Evolutionary conservation across 2,329 filamentous ascomycete species (phyloP).

Genomic region (Helotiales sp.): DNA sequence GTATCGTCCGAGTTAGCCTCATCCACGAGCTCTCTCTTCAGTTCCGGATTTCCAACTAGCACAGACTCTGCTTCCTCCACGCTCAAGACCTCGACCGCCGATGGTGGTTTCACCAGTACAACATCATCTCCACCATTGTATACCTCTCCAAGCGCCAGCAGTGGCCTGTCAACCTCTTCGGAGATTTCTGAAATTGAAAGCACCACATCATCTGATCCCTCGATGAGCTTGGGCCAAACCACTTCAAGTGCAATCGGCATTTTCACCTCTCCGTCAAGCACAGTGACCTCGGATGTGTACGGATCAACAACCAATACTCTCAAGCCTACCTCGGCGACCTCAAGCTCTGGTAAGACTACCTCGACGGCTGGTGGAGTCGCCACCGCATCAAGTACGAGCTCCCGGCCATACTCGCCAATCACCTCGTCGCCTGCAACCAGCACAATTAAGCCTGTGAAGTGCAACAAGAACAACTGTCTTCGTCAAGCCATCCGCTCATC

Average conservation of each 20-base stretch:
- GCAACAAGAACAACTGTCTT: conserved; percentile 37
- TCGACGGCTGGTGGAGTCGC: not conserved
- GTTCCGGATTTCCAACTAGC: not conserved
- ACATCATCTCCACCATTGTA: conserved; percentile 15
- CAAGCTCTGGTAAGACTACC: not conserved
- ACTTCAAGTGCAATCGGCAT: conserved; percentile 19
- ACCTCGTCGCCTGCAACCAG: conserved; percentile 7
- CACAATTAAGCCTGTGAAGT: conserved; percentile 23
- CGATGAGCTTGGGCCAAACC: not conserved
- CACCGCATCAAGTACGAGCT: not conserved
- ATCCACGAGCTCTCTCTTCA: not conserved
- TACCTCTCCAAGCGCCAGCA: conserved; percentile 10
- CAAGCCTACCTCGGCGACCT: conserved; percentile 4
- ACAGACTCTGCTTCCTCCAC: not conserved
- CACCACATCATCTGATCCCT: conserved; percentile 7
- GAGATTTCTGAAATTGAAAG: conserved; percentile 2
- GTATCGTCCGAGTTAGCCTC: not conserved
- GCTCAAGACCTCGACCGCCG: conserved; percentile 9
- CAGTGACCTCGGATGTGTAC: not conserved
- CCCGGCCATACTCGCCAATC: conserved; percentile 9
- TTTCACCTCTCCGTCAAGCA: conserved; percentile 13
- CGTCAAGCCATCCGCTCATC: conserved; percentile 35
- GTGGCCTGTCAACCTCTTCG: not conserved
- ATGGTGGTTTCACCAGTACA: conserved; percentile 14
- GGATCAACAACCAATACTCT: not conserved